phyloP scores from a whole-genome alignment of 2,329 filamentous ascomycete species.

The Talaromyces sp. region DNA sequence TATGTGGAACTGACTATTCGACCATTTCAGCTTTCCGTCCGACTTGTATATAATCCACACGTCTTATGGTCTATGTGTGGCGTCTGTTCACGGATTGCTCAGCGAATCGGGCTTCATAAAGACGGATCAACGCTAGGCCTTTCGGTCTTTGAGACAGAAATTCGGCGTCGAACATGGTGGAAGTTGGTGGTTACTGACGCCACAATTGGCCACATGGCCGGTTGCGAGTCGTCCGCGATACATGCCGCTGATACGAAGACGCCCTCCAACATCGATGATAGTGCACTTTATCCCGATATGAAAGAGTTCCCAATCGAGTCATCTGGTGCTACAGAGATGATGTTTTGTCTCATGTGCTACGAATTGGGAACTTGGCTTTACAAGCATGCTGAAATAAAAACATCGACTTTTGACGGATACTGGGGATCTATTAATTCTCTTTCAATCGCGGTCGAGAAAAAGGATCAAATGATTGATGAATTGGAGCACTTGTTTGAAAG shows the following conservation, averaged over 20 bases:
- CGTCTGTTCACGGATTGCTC: conserved; percentile 57
- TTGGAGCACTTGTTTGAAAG: conserved; percentile 30
- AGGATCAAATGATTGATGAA: conserved; percentile 27
- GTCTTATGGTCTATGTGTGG: conserved; percentile 59
- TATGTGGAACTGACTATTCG: background rate
- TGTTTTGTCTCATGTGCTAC: conserved; percentile 29
- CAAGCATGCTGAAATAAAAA: conserved; percentile 14
- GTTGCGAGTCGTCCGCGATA: conserved; percentile 50
- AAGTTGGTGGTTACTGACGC: conserved; percentile 56
- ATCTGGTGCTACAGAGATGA: conserved; percentile 44
- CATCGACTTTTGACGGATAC: conserved; percentile 13
- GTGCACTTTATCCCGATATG: conserved; percentile 40
- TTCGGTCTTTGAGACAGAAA: conserved; percentile 60
- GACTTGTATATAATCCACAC: conserved; percentile 56
- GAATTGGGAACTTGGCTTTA: conserved; percentile 28
- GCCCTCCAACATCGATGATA: conserved; percentile 41
- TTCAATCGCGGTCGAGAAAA: conserved; percentile 16
- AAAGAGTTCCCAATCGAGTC: conserved; percentile 37
- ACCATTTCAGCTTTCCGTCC: conserved; percentile 46
- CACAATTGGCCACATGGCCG: conserved; percentile 54
- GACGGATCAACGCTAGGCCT: conserved; percentile 55
- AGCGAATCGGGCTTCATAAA: conserved; percentile 63
- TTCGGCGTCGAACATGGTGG: conserved; percentile 65
- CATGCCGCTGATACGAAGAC: conserved; percentile 22
- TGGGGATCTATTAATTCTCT: conserved; percentile 20